These are phyloP conservation scores for Trichocladium uniseriatum DNA, from an alignment of 495 filamentous ascomycete species.

Conservation along the genomic window DNA sequence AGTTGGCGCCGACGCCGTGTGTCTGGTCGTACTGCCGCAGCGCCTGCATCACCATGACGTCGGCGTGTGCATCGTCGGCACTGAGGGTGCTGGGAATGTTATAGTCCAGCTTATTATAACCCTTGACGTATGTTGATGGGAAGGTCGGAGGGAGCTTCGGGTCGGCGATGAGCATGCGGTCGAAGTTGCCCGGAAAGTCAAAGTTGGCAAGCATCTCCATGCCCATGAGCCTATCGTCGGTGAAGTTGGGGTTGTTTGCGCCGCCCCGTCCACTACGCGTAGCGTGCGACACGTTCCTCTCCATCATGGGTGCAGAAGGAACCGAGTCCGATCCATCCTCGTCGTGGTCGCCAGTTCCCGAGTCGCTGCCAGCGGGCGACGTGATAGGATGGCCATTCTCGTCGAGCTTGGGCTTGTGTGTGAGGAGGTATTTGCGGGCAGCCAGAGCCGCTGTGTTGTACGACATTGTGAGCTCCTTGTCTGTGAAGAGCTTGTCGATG, in stretches of 20 bases:
- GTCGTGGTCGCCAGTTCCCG: constrained; percentile 39
- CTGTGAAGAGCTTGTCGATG: constrained; percentile 84
- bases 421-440: constrained; percentile 47
- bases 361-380: constrained; percentile 45
- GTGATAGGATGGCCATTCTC: constrained; percentile 36
- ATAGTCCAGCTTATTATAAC: constrained; percentile 35
- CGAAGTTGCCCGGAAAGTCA: constrained; percentile 48
- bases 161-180: constrained; percentile 35
- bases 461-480: constrained; percentile 76
- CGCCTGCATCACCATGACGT: constrained; percentile 49
- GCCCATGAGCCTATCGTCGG: constrained; percentile 42
- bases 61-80: constrained; percentile 49
- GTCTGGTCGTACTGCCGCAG: constrained; percentile 35
- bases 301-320: constrained; percentile 55
- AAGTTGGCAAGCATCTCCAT: constrained; percentile 57
- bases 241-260: constrained; percentile 45
- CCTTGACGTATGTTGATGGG: constrained; percentile 42
- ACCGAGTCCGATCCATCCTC: constrained; percentile 38
- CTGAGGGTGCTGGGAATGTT: constrained; percentile 44
- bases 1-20: constrained; percentile 36
- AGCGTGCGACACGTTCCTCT: constrained; percentile 60
- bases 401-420: constrained; percentile 39
- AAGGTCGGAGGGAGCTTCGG: constrained; percentile 55
- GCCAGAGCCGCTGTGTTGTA: constrained; percentile 63
- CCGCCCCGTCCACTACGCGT: constrained; percentile 62